Percentiles rank a stretch among this genome's conserved stretches.
Conservation (phyloP, 208 protist species). For the Acanthamoeba divionensis region DNA sequence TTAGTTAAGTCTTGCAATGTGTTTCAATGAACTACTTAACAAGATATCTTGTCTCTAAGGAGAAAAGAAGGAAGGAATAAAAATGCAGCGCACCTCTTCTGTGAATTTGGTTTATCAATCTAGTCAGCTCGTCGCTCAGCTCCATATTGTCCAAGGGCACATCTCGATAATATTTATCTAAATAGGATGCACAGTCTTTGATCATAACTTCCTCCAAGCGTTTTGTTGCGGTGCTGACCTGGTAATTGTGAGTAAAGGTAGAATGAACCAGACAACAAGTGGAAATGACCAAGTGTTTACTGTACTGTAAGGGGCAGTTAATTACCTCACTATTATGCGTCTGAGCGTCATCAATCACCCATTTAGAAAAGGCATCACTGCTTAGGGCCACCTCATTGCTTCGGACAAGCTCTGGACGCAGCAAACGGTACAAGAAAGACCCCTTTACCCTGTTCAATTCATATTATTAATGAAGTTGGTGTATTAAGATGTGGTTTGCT, state of each 20-base stretch:
- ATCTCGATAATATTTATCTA: background rate
- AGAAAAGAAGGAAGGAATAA: background rate
- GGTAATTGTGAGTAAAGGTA: too few relatives aligned
- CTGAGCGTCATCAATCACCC: background rate
- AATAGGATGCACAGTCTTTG: background rate
- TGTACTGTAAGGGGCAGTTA: background rate
- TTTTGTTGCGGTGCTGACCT: background rate
- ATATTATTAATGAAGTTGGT: background rate
- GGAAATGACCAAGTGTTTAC: too few relatives aligned
- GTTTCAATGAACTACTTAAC: too few relatives aligned
- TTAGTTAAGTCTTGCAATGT: too few relatives aligned
- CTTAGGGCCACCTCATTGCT: background rate
- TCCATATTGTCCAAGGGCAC: background rate
- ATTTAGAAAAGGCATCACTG: constrained; percentile 44
- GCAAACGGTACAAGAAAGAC: background rate
- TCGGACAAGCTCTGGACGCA: background rate
- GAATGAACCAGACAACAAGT: too few relatives aligned
- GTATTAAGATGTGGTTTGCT: background rate
- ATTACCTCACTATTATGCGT: background rate
- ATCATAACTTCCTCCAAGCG: background rate
- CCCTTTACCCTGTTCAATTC: background rate
- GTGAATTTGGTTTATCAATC: background rate
- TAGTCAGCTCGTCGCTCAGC: background rate
- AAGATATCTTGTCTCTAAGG: too few relatives aligned
- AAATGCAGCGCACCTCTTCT: background rate